phyloP scores from a whole-genome alignment of 257 asterid genomes.

The Paraleonurus japonicus region DNA sequence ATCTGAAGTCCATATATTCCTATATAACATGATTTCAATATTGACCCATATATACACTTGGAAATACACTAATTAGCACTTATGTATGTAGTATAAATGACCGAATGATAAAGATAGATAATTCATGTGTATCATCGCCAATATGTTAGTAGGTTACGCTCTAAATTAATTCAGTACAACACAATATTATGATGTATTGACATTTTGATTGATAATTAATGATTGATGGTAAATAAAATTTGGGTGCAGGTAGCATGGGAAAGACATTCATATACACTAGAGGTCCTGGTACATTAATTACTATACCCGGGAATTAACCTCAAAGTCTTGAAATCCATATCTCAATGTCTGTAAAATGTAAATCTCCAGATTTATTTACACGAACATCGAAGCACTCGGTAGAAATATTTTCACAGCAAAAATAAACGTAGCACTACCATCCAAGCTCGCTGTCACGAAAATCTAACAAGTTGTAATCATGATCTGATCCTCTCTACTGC shows the following conservation, averaged over 20 bases:
- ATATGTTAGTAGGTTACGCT: no score
- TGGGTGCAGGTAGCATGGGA: not conserved
- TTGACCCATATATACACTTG: no score
- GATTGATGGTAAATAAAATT: no score
- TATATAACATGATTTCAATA: no score
- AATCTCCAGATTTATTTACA: conserved; percentile 10
- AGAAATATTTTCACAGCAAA: conserved; percentile 32
- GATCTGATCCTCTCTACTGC: conserved; percentile 27
- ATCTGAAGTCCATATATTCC: no score
- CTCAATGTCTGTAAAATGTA: conserved; percentile 12
- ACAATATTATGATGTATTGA: no score
- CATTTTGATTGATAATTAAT: no score
- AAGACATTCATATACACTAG: not conserved
- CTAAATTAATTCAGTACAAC: no score
- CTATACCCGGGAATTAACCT: not conserved
- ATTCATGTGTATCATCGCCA: no score
- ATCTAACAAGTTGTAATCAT: conserved; percentile 42
- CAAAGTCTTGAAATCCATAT: conserved; percentile 20
- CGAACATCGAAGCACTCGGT: conserved; percentile 29
- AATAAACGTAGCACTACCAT: conserved; percentile 29
- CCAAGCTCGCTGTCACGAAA: conserved; percentile 38
- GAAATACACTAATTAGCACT: no score
- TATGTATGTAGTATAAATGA: no score
- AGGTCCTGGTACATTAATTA: not conserved
- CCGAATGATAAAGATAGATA: no score